Evolutionary conservation across 768 basidiomycete genomes (phyloP), one percentile per base, ranked within the genome.

Genomic region (Glaciozyma antarctica): DNA sequence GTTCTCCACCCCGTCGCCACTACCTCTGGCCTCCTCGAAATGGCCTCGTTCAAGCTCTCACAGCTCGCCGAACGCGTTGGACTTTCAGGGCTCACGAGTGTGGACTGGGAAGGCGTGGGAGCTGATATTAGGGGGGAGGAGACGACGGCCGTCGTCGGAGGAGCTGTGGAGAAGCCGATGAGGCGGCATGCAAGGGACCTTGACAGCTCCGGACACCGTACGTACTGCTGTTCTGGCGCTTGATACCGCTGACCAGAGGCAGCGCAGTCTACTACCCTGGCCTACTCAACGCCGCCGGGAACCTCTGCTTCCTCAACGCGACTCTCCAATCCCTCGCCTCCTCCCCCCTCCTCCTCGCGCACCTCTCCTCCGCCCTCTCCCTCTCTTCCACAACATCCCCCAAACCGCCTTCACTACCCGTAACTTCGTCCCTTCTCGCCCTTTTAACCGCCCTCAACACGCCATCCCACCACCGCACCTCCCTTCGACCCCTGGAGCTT

Each of bases 251-350:
- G 13, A 41, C 38, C 10, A 41, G 49, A n/a, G 16, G 21, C 13
- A 26, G n/a, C 21, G 6, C 49, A 51, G 24, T 48, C 2, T 69
- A 75, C 62, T 95, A 89, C 76, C 88, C 92, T 2, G 93, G 93
- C 0, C 85, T 97, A 58, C 88, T 95, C 74, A 97, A 97, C 73
- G 86, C 93, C 45, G 93, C 91, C 13, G 93, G 93, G 16, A 94
- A 91, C 59, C 88, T 94, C 70, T 97, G 94, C 75, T 98, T 95
- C 80, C 88, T 97, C 85, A 94, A 98, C 75, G 92, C 94, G 17
- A 91, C 91, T 4, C 79, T 97, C 15, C 94, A 70, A 90, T 90
- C 93, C 47, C 79, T 98, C 75, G 88, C 93, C 13, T 95, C 94
- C 2, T 78, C 94, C 41, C 82, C 84, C 38, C 87, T 88, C 68